Base-by-base conservation (phyloP, 257 asterid species). In the Jasminum sambac region DNA sequence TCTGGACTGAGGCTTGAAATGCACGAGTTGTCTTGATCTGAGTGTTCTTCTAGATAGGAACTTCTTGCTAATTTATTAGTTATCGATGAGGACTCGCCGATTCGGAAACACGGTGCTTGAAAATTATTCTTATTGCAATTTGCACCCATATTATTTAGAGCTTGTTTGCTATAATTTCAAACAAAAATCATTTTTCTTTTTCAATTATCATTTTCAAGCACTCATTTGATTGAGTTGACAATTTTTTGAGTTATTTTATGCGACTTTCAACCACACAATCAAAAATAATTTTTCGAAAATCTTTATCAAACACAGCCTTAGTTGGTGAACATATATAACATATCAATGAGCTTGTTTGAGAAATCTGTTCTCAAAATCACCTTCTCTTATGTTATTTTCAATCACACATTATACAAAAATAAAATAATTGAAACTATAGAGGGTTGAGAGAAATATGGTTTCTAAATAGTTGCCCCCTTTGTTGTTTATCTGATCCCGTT, bases 21-120 rank as follows among this genome's bases (percentile, higher is more conserved):
- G 76, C 72, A 61, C 40, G 13, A n/a, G 65, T 43, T 73, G 48
- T 68, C 57, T 46, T 36, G 25, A 66, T 60, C 46, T 67, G 55
- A 57, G 65, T 34, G 23, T 17, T 37, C 39, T 19, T 67, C 75
- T 46, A 38, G 70, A 61, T 34, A 39, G 23, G 19, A 23, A 38
- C 64, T 40, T 17, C 71, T 57, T 77, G 72, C 59, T 38, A 75
- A 41, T 44, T 74, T 17, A 62, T 39, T 72, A 36, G 72, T 77
- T 19, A 42, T 66, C 38, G 46, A 6, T 48, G 37, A 67, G 50
- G 68, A 13, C 46, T 44, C 36, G 36, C 36, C 36, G 36, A 30
- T 30, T 30, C 36, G 36, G 36, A 30, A 1, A 30, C 4, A 1
- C 36, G 43, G 60, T 46, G 19, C 71, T 76, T 77, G 73, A 26